phyloP scores from a whole-genome alignment of 176 grass and related monocot genomes.

The Alloteropsis semialata region DNA sequence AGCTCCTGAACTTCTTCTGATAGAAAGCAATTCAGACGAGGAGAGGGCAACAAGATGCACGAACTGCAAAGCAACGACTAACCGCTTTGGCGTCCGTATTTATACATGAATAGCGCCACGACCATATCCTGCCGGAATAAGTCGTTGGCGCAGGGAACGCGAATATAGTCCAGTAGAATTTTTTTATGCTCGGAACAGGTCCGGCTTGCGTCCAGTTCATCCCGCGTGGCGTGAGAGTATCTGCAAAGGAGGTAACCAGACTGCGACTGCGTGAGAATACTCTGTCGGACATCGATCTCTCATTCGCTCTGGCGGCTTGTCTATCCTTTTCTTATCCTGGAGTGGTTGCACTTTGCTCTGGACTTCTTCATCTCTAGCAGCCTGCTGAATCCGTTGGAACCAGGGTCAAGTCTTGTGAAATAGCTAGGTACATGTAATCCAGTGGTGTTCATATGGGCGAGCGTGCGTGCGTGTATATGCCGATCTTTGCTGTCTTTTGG shows the following conservation, averaged over 20 bases:
- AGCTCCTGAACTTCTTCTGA: background rate
- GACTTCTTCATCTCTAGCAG: background rate
- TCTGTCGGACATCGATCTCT: background rate
- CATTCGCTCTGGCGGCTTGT: background rate
- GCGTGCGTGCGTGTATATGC: no score
- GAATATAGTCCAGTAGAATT: background rate
- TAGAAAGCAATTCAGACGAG: background rate
- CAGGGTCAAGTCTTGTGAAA: conserved; percentile 1
- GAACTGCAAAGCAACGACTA: background rate
- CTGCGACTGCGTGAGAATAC: background rate
- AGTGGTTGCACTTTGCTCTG: background rate
- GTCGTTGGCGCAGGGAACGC: background rate
- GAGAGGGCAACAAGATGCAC: background rate
- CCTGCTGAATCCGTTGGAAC: background rate
- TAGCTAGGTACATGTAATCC: background rate
- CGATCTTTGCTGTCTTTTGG: no score
- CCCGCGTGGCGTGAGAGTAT: background rate
- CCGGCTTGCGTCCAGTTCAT: background rate
- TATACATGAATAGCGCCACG: background rate
- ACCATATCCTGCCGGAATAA: background rate
- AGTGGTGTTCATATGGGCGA: no score
- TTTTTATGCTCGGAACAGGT: background rate
- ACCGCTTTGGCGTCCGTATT: background rate
- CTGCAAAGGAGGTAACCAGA: conserved; percentile 7
- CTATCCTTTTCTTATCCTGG: background rate